A percentile compares a stretch with the other conserved stretches of the same genome.
These are phyloP conservation scores for Bipolaris bicolor DNA, from an alignment of 2,329 filamentous ascomycete species.

Conservation along the genomic window DNA sequence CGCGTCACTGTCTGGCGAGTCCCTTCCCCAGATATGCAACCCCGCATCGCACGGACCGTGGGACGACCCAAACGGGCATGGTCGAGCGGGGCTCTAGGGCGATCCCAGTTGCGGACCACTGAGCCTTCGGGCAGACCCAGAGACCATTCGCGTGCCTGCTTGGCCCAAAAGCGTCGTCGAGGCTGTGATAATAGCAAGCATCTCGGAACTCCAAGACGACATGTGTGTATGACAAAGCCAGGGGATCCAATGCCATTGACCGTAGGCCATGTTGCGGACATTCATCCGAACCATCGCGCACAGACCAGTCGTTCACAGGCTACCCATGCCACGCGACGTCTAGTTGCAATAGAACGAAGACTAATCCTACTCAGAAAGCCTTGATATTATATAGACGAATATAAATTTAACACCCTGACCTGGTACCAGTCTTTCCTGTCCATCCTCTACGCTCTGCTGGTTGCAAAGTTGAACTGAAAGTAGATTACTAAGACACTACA, in stretches of 20 bases:
- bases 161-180: neutral
- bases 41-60: slow-evolving; percentile 31
- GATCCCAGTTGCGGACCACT: slow-evolving; percentile 17
- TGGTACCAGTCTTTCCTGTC: neutral
- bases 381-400: neutral
- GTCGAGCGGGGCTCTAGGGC: slow-evolving; percentile 27
- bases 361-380: neutral
- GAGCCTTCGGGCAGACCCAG: slow-evolving; percentile 20
- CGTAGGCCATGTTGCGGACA: neutral
- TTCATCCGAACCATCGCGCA: neutral
- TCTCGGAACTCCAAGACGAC: neutral
- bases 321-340: neutral
- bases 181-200: neutral
- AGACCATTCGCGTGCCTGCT: slow-evolving; percentile 20
- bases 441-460: neutral
- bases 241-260: neutral
- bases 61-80: slow-evolving; percentile 16
- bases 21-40: slow-evolving; percentile 34
- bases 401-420: neutral
- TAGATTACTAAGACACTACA: neutral
- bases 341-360: neutral
- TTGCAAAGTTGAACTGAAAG: neutral
- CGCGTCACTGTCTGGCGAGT: slow-evolving; percentile 28
- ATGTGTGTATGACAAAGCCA: neutral
- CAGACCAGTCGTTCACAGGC: slow-evolving; percentile 12